Percentiles rank a stretch among this genome's conserved stretches.
These are phyloP conservation scores for Leishmania mexicana DNA, from an alignment of 208 protist species.

Conservation along the genomic window DNA sequence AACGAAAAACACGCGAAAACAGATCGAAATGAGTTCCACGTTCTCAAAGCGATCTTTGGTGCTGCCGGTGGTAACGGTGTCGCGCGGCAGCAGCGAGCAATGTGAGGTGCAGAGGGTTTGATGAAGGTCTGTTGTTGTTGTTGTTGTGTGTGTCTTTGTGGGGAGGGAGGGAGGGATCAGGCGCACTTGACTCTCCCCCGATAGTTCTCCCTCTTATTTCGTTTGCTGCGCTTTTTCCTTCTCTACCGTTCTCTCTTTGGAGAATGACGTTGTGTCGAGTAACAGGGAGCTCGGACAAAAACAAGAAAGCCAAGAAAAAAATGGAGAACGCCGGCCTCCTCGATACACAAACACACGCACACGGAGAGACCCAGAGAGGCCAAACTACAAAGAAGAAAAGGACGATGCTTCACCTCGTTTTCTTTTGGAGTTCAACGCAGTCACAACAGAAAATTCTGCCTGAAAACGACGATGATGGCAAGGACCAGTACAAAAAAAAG, in stretches of 20 bases:
- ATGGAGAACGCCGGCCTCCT: not conserved
- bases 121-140: not conserved
- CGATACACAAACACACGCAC: not conserved
- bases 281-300: not conserved
- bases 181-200: not conserved
- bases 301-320: not conserved
- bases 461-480: not conserved
- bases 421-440: not conserved
- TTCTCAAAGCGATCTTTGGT: not conserved
- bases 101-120: not conserved
- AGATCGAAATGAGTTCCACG: not conserved
- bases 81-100: not conserved
- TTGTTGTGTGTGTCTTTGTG: too few relatives aligned
- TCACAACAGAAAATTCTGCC: not conserved
- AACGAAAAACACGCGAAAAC: not conserved
- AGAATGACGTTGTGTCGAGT: not conserved
- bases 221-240: not conserved
- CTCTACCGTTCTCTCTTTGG: not conserved
- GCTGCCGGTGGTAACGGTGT: not conserved
- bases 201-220: not conserved
- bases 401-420: not conserved
- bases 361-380: not conserved
- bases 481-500: not conserved
- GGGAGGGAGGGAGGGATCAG: not conserved
- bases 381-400: not conserved